Conservation (phyloP, 1,139 yeast species). For the Saccharomyces hybrid region DNA sequence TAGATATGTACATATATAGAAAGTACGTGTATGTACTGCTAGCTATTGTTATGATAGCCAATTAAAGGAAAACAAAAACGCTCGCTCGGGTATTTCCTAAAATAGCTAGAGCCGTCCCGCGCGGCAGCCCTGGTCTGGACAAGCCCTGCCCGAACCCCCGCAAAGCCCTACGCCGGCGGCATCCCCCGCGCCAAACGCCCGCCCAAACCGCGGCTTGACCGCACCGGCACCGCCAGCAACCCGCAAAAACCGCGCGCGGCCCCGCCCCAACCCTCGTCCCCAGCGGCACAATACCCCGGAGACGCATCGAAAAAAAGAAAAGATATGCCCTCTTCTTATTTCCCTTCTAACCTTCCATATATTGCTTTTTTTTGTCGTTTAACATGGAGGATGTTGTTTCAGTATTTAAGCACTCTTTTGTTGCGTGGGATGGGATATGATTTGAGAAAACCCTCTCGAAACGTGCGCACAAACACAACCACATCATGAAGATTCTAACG, state of each 20-base stretch:
- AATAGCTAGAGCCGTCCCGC: not conserved
- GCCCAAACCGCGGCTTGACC: not conserved
- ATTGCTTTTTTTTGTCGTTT: not conserved
- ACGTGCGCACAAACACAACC: not conserved
- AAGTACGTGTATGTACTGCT: not conserved
- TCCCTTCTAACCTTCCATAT: not conserved
- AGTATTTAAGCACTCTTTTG: not conserved
- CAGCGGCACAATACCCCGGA: not conserved
- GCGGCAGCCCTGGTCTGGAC: no score
- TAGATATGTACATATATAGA: not conserved
- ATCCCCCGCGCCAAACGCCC: not conserved
- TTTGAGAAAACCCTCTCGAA: not conserved
- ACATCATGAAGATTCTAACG: conserved; percentile 55
- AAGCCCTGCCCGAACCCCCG: no score
- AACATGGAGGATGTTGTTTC: not conserved
- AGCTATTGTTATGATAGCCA: not conserved
- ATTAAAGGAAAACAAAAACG: not conserved
- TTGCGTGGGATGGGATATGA: not conserved
- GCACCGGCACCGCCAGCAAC: not conserved
- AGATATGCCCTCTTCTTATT: not conserved
- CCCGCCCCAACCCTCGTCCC: not conserved
- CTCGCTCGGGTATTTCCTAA: not conserved
- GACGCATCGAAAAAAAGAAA: not conserved
- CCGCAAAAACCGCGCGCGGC: not conserved
- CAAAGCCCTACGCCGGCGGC: not conserved